Conservation (phyloP, 2,329 filamentous ascomycete genomes). For the Blumeria graminis region DNA sequence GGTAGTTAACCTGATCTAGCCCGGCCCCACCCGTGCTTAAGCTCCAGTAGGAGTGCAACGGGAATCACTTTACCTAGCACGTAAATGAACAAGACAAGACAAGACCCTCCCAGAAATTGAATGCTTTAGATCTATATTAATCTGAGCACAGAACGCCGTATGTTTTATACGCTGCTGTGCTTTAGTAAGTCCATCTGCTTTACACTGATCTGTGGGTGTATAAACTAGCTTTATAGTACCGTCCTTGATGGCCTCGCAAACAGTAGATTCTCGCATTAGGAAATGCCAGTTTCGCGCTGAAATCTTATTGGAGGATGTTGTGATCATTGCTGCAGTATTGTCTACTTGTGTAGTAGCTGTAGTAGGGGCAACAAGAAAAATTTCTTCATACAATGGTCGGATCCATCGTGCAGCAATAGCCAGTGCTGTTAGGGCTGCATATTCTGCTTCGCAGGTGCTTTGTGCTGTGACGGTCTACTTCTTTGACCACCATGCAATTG, state of each 20-base stretch:
- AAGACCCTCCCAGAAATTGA: not conserved
- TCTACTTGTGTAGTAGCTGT: not conserved
- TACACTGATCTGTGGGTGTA: not conserved
- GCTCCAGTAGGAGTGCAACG: too few relatives aligned
- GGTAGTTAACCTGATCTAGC: too few relatives aligned
- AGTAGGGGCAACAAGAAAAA: not conserved
- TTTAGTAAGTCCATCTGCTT: not conserved
- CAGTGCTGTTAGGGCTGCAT: not conserved
- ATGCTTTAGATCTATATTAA: not conserved
- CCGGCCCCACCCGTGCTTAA: too few relatives aligned
- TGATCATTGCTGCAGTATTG: not conserved
- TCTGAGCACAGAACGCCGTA: not conserved
- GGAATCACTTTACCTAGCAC: too few relatives aligned
- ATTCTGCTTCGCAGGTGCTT: not conserved
- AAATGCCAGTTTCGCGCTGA: not conserved
- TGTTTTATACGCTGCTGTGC: not conserved
- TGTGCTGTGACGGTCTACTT: not conserved
- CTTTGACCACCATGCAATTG: not conserved
- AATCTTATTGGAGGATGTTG: not conserved
- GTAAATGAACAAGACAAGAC: too few relatives aligned
- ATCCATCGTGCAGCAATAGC: not conserved
- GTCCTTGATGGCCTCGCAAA: not conserved
- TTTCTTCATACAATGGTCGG: not conserved
- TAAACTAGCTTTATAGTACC: not conserved
- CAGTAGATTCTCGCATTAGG: not conserved